These are phyloP conservation scores for Byssoonygena ceratinophila DNA, from an alignment of 2,329 filamentous ascomycete species.

Conservation along the genomic window DNA sequence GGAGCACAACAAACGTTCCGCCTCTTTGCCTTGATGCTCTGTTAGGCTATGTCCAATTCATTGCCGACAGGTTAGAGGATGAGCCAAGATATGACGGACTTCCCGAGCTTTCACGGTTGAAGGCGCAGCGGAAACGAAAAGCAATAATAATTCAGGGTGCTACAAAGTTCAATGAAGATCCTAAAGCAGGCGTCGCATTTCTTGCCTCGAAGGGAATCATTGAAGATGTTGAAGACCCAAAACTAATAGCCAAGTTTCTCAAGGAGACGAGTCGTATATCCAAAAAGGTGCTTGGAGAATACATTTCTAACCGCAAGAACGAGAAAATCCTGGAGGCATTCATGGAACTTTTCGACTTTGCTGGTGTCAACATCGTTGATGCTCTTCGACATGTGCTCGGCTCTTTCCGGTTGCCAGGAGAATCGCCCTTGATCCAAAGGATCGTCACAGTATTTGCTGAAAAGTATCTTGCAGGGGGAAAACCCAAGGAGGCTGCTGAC, in stretches of 20 bases:
- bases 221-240: constrained; percentile 58
- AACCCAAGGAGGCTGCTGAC: constrained; percentile 65
- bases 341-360: constrained; percentile 78
- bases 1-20: constrained; percentile 97
- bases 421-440: constrained; percentile 83
- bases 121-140: constrained; percentile 66
- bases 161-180: constrained; percentile 88
- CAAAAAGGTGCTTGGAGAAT: constrained; percentile 85
- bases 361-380: constrained; percentile 77
- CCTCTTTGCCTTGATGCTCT: constrained; percentile 88
- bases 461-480: constrained; percentile 62
- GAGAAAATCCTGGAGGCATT: constrained; percentile 77
- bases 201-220: constrained; percentile 81
- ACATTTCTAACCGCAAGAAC: constrained; percentile 80
- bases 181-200: constrained; percentile 78
- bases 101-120: constrained; percentile 54
- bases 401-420: constrained; percentile 85
- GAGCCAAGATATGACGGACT: constrained; percentile 53
- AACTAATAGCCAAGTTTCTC: constrained; percentile 74
- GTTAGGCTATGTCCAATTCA: constrained; percentile 80
- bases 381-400: constrained; percentile 78
- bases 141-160: constrained; percentile 80
- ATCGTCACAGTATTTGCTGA: constrained; percentile 82
- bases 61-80: constrained; percentile 74
- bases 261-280: constrained; percentile 79